These are phyloP conservation scores for Sugiyamaella qingdaonensis DNA, from an alignment of 805 yeast genomes.

Conservation along the genomic window DNA sequence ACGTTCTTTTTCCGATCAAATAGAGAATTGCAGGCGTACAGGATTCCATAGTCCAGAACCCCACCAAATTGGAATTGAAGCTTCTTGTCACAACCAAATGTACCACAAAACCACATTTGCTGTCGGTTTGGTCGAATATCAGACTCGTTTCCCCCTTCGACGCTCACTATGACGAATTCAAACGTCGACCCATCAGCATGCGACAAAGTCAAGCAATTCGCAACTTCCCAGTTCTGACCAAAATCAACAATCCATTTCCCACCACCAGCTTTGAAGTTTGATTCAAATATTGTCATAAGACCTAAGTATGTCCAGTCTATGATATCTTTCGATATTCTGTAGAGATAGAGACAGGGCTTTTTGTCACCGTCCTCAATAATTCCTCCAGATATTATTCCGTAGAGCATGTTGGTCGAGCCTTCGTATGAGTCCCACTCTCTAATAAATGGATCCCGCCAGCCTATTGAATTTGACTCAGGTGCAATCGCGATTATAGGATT, in stretches of 20 bases:
- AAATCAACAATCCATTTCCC: background rate
- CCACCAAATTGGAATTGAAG: background rate
- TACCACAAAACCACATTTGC: background rate
- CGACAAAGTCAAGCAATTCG: background rate
- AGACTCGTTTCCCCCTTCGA: background rate
- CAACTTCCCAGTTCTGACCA: conserved; percentile 1
- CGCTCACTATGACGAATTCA: background rate
- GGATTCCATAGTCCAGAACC: background rate
- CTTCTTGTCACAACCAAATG: background rate
- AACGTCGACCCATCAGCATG: background rate
- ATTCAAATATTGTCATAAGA: background rate
- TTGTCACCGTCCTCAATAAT: background rate
- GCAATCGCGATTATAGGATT: background rate
- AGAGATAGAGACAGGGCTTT: background rate
- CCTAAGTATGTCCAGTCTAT: background rate
- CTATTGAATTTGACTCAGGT: background rate
- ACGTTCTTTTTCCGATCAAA: background rate
- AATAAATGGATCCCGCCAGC: background rate
- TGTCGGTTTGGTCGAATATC: background rate
- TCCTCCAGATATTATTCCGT: background rate
- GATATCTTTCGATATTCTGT: background rate
- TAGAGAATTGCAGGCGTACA: background rate
- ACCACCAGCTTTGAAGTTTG: background rate
- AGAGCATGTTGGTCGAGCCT: background rate
- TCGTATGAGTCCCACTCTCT: background rate